Base-by-base conservation (phyloP, 1,284 basidiomycete species). In the Caloboletus inedulis region DNA sequence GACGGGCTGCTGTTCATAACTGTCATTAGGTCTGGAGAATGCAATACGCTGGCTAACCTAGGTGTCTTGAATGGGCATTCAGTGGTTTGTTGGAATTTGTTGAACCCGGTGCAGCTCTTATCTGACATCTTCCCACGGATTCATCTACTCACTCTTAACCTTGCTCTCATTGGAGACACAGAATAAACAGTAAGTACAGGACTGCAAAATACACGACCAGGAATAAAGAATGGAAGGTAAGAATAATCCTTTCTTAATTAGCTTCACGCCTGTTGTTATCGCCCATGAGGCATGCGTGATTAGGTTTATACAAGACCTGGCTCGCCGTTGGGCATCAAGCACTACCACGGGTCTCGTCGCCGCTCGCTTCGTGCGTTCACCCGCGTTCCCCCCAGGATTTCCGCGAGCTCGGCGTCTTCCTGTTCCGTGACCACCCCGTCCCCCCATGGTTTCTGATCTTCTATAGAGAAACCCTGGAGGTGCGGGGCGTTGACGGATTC, bases 341-440 rank as follows among this genome's bases (percentile, higher is more conserved):
- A 5, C 23, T 9, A 9, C 19, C 1, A 23, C 1, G 34, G 3
- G 1, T 18, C 7, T 16, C 2, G 7, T 19, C 13, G 4, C 25
- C 13, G 14, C 14, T 49, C 47, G 6, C 18, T 31, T 18, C 27
- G 13, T 25, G 1, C 18, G 0, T 16, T 7, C 16, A 12, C 34
- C 23, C 13, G 7, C 18, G 23, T 18, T 4, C 33, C 34, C 12
- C n/a, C 13, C 44, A 27, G 29, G 29, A 43, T 41, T 9, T 23
- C 48, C 18, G 7, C 23, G 18, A 51, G 53, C 36, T 60, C 52
- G 3, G 42, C 55, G 9, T 64, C 62, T 12, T 62, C 62, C 13
- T 53, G 51, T 16, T 66, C 62, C 21, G 54, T 56, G 6, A 60
- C 42, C 7, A 53, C 54, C 40, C 53, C 59, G 39, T 53, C 59